Percentiles rank a stretch among this genome's conserved stretches.
phyloP scores from a whole-genome alignment of 345 rosid genomes.

The Eucalyptus marginata region DNA sequence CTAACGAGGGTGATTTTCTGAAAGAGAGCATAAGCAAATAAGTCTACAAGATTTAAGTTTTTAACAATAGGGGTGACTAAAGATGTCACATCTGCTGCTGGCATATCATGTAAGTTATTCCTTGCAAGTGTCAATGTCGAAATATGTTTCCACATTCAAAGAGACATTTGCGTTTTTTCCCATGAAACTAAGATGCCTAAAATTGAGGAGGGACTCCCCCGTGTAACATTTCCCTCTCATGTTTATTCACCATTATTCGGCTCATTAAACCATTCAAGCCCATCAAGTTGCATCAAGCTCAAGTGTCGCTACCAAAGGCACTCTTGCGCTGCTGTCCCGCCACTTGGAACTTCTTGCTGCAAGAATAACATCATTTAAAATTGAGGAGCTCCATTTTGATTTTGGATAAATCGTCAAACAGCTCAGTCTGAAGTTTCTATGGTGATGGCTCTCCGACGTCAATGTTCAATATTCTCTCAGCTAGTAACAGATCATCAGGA shows the following conservation, averaged over 20 bases:
- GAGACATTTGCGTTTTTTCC: not conserved
- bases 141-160: not conserved
- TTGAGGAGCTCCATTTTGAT: not conserved
- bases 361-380: not conserved
- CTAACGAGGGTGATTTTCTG: not conserved
- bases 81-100: not conserved
- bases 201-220: not conserved
- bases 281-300: not conserved
- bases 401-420: not conserved
- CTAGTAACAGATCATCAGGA: slow-evolving; percentile 82
- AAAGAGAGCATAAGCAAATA: not conserved
- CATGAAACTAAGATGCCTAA: not conserved
- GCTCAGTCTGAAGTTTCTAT: not conserved
- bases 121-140: not conserved
- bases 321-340: not conserved
- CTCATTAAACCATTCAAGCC: not conserved
- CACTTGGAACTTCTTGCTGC: not conserved
- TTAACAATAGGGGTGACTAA: not conserved
- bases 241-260: not conserved
- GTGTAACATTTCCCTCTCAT: not conserved
- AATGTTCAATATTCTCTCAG: slow-evolving; percentile 66
- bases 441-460: not conserved
- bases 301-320: not conserved
- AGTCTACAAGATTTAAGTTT: not conserved
- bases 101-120: not conserved